phyloP scores from a whole-genome alignment of 2,329 filamentous ascomycete genomes.

The Clarireedia homoeocarpa region DNA sequence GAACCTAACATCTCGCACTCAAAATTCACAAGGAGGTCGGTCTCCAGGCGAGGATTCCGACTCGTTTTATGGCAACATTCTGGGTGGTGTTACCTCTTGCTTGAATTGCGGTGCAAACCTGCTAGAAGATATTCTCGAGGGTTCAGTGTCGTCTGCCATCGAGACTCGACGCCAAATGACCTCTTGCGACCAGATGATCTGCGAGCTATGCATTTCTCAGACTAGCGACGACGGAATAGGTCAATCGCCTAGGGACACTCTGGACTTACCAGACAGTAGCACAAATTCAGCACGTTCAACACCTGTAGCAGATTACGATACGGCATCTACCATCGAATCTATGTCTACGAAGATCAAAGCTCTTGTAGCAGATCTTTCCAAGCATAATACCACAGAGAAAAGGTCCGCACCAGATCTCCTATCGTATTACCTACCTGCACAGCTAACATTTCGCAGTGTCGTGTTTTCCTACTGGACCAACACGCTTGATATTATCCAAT shows the following conservation, averaged over 20 bases:
- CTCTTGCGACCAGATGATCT: conserved; percentile 14
- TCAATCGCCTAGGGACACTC: background rate
- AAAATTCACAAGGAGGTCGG: conserved; percentile 24
- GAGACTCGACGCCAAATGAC: no score
- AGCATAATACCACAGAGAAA: conserved; percentile 3
- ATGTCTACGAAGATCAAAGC: conserved; percentile 16
- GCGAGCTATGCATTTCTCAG: background rate
- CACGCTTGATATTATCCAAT: conserved; percentile 39
- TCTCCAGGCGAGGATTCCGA: conserved; percentile 1
- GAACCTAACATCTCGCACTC: background rate
- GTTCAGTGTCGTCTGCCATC: no score
- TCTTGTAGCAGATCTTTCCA: conserved; percentile 8
- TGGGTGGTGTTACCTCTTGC: no score
- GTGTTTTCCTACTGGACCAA: conserved; percentile 45
- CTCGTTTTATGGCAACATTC: no score
- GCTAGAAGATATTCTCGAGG: no score
- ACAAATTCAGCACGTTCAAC: background rate
- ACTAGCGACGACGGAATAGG: background rate
- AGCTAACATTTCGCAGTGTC: conserved; percentile 30
- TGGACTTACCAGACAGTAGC: background rate
- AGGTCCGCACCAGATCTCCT: background rate
- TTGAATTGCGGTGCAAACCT: no score
- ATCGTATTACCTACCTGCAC: background rate
- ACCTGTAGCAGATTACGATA: background rate
- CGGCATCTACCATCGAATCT: background rate